These are phyloP conservation scores for Cryptococcus deneoformans DNA, from an alignment of 1,284 basidiomycete genomes.

Conservation along the genomic window DNA sequence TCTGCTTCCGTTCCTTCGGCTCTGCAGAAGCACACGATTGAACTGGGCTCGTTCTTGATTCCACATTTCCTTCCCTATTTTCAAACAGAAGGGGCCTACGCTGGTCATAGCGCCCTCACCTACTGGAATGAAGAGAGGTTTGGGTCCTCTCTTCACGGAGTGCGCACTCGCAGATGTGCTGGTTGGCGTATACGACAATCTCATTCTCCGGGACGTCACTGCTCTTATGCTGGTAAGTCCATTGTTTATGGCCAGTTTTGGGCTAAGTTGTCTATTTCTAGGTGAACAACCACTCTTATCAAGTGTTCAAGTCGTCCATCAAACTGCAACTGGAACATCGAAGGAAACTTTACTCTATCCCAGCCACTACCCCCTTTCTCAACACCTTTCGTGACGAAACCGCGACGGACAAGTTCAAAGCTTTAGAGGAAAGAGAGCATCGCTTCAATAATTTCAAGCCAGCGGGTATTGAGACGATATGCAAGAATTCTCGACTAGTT, in stretches of 20 bases:
- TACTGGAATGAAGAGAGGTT: too few species aligned
- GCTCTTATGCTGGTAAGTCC: slow-evolving; percentile 2
- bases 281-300: slow-evolving; percentile 3
- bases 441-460: neutral
- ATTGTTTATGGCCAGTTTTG: neutral
- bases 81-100: too few species aligned
- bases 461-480: neutral
- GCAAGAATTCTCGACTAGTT: neutral
- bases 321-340: neutral
- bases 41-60: too few species aligned
- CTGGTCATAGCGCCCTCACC: too few species aligned
- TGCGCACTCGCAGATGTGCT: neutral
- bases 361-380: neutral
- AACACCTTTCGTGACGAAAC: neutral
- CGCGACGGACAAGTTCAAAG: neutral
- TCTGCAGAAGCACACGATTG: too few species aligned
- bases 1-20: too few species aligned
- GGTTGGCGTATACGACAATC: neutral
- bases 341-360: neutral
- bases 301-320: slow-evolving; percentile 1
- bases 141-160: neutral
- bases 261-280: neutral
- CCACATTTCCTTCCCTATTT: too few species aligned
- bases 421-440: neutral
- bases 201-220: neutral